Conservation (phyloP, 2,329 filamentous ascomycete genomes). For the Botryosphaeria agaves region DNA sequence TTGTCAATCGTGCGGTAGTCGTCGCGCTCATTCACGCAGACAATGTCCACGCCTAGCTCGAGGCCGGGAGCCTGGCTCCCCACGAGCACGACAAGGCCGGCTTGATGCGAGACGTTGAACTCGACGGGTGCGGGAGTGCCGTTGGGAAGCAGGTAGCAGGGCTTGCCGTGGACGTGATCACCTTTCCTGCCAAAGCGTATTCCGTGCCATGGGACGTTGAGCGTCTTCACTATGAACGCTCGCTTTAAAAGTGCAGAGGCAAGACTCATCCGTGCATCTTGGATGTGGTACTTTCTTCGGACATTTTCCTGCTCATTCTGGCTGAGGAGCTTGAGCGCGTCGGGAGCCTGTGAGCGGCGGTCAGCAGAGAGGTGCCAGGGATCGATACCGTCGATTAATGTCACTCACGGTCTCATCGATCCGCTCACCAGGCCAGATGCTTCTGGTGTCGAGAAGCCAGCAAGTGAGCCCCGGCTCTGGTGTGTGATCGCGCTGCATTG, state of each 20-base stretch:
- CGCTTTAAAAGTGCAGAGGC: conserved; percentile 60
- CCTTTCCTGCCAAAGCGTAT: conserved; percentile 39
- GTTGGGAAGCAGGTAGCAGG: conserved; percentile 28
- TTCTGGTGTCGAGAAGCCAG: conserved; percentile 32
- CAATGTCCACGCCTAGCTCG: conserved; percentile 57
- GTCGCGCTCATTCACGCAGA: conserved; percentile 53
- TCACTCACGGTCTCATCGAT: conserved; percentile 21
- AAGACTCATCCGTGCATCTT: conserved; percentile 59
- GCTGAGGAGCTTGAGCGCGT: conserved; percentile 23
- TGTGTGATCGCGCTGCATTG: too few relatives aligned
- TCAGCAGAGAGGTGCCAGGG: too few relatives aligned
- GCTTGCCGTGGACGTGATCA: conserved; percentile 31
- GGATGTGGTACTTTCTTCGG: conserved; percentile 45
- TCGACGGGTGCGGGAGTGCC: conserved; percentile 27
- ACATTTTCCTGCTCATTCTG: conserved; percentile 38
- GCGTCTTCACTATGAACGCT: conserved; percentile 42
- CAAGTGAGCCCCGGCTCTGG: conserved; percentile 16
- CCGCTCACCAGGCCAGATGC: conserved; percentile 26
- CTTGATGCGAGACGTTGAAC: conserved; percentile 70
- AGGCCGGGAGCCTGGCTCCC: conserved; percentile 21
- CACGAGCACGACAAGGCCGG: conserved; percentile 52
- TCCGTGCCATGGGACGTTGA: conserved; percentile 41
- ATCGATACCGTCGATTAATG: too few relatives aligned
- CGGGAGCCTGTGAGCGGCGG: conserved; percentile 22
- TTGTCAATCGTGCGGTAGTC: conserved; percentile 40